These are phyloP conservation scores for Beauveria sp. DNA, from an alignment of 2,329 filamentous ascomycete species.

Conservation along the genomic window DNA sequence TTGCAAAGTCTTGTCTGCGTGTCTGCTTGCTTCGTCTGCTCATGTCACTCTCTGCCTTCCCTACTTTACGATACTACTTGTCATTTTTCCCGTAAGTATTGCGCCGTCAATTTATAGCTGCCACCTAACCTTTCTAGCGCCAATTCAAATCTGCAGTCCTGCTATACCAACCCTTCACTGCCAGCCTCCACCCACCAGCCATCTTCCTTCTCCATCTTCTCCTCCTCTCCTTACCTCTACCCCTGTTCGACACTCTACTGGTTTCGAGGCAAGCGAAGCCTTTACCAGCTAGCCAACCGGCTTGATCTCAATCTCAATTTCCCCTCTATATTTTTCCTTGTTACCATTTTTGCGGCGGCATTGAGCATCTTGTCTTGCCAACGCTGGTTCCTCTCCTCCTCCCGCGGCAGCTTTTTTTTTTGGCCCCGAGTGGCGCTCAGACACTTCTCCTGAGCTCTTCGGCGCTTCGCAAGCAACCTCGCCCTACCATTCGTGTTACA, in stretches of 20 bases:
- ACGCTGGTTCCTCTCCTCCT: neutral
- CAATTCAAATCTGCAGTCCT: neutral
- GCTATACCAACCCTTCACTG: neutral
- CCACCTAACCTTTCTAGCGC: neutral
- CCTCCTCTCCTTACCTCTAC: neutral
- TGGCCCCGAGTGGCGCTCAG: constrained; percentile 2
- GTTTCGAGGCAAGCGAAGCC: neutral
- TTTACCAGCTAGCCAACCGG: neutral
- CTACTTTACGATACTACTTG: neutral
- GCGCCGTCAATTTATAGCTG: neutral
- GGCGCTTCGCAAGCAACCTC: constrained; percentile 1
- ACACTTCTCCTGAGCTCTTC: constrained; percentile 9
- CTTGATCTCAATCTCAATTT: neutral
- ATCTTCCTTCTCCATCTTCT: neutral
- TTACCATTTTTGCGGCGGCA: neutral
- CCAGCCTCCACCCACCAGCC: neutral
- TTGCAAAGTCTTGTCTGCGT: neutral
- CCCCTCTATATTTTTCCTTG: neutral
- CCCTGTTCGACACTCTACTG: neutral
- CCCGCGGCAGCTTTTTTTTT: neutral
- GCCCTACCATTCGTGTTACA: neutral
- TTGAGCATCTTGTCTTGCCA: neutral
- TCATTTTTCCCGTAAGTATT: too few relatives aligned
- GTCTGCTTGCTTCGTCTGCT: neutral
- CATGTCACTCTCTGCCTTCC: constrained; percentile 1